phyloP scores from a whole-genome alignment of 2,329 filamentous ascomycete genomes.

The Botrytis fabae region DNA sequence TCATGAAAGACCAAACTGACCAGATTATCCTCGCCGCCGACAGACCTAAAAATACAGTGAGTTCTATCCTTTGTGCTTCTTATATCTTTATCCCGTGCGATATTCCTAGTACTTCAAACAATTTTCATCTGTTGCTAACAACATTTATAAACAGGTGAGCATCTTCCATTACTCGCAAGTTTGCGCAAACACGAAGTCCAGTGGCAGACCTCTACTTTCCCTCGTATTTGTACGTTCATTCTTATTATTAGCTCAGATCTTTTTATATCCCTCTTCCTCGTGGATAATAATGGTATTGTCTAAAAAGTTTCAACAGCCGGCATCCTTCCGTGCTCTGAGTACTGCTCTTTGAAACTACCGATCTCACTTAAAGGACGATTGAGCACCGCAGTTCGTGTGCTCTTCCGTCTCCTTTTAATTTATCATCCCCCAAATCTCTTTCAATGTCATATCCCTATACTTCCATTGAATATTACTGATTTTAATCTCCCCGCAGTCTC shows the following conservation, averaged over 20 bases:
- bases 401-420: not conserved
- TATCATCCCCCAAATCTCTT: not conserved
- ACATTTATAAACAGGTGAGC: not conserved
- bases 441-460: not conserved
- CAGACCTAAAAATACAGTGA: constrained; percentile 1
- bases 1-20: not conserved
- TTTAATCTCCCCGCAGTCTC: not conserved
- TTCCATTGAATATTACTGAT: not conserved
- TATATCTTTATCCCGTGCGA: not conserved
- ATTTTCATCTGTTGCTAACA: not conserved
- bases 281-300: not conserved
- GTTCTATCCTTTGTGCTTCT: not conserved
- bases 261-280: too few relatives aligned
- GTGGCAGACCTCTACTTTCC: not conserved
- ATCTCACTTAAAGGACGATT: not conserved
- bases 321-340: too few relatives aligned
- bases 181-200: not conserved
- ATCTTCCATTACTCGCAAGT: not conserved
- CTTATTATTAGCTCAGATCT: not conserved
- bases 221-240: not conserved
- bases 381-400: not conserved
- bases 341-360: not conserved
- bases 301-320: not conserved
- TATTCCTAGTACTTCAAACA: not conserved
- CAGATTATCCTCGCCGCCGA: not conserved